Evolutionary conservation across 345 rosid species (phyloP).

Genomic region (Linum lewisii): DNA sequence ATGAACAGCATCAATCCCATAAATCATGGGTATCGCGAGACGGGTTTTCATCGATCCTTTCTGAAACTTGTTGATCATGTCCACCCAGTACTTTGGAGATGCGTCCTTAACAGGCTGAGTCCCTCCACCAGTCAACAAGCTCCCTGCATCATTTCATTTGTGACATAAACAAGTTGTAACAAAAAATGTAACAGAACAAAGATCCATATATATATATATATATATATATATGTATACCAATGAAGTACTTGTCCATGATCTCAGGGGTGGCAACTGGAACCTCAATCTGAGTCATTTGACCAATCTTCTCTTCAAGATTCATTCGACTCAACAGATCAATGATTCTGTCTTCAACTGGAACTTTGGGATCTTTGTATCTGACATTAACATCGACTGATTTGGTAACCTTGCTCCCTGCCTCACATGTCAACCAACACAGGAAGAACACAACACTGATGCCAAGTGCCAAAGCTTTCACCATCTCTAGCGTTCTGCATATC

Average conservation of each 20-base stretch:
- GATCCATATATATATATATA: not conserved
- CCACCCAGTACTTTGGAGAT: conserved; percentile 2
- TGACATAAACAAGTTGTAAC: not conserved
- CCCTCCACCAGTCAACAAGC: conserved; percentile 3
- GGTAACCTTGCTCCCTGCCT: not conserved
- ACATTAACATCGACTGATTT: not conserved
- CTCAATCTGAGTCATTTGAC: not conserved
- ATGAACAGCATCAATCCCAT: conserved; percentile 3
- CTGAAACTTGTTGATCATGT: not conserved
- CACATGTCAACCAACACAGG: not conserved
- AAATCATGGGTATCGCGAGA: conserved; percentile 1
- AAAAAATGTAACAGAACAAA: too few species aligned
- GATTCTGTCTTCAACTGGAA: not conserved
- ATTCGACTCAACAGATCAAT: not conserved
- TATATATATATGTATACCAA: not conserved
- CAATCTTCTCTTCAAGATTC: not conserved
- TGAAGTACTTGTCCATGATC: not conserved
- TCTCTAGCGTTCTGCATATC: not conserved
- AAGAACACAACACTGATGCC: not conserved
- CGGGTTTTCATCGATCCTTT: not conserved
- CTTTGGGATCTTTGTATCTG: not conserved
- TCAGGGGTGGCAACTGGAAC: not conserved
- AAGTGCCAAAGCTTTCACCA: not conserved
- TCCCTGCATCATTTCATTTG: not conserved
- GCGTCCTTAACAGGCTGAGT: not conserved